phyloP scores from a whole-genome alignment of 805 yeast species.

The Candida coquimbonensis region DNA sequence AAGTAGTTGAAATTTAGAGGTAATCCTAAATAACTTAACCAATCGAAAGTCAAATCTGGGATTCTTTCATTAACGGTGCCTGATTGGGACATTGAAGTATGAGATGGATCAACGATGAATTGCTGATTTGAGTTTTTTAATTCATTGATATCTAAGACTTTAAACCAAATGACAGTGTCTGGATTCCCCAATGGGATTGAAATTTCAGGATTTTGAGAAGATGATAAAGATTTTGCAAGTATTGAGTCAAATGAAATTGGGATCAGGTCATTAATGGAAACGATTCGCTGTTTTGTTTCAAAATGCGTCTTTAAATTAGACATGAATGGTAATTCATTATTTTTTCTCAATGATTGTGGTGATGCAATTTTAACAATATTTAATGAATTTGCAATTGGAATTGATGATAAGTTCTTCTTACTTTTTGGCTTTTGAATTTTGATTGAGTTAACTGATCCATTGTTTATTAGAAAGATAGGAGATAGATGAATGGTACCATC shows the following conservation, averaged over 20 bases:
- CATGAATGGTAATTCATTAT: conserved; percentile 54
- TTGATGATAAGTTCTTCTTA: conserved; percentile 16
- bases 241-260: conserved; percentile 73
- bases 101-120: conserved; percentile 56
- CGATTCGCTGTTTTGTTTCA: conserved; percentile 48
- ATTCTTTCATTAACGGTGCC: conserved; percentile 45
- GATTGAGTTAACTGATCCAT: conserved; percentile 26
- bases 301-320: conserved; percentile 56
- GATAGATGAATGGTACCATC: conserved; percentile 44
- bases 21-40: conserved; percentile 42
- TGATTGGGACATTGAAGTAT: conserved; percentile 60
- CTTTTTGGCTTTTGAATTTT: conserved; percentile 14
- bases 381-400: conserved; percentile 52
- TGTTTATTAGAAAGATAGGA: conserved; percentile 51
- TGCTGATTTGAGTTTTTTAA: conserved; percentile 26
- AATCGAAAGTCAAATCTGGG: conserved; percentile 24
- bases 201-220: conserved; percentile 9
- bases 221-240: conserved; percentile 42
- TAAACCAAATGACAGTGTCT: conserved; percentile 82
- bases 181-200: conserved; percentile 49
- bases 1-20: conserved; percentile 34
- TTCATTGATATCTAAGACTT: conserved; percentile 44
- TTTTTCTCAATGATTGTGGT: conserved; percentile 58
- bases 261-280: conserved; percentile 58
- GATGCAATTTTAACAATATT: conserved; percentile 64